These are phyloP conservation scores for Pestalotiopsis sp. DNA, from an alignment of 2,329 filamentous ascomycete genomes.

Conservation along the genomic window DNA sequence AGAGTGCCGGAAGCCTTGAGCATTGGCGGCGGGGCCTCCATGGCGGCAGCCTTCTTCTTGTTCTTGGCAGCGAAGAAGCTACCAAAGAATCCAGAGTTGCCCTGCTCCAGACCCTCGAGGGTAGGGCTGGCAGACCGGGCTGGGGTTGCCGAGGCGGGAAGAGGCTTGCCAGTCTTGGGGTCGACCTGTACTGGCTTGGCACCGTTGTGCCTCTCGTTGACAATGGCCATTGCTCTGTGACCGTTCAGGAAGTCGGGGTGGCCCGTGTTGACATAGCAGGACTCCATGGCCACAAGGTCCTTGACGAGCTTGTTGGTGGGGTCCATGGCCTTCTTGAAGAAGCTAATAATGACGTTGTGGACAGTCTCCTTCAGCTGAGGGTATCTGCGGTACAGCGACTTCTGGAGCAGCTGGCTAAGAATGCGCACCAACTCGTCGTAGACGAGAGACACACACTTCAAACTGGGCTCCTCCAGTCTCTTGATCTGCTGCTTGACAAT, in stretches of 20 bases:
- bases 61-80: constrained; percentile 99
- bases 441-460: constrained; percentile 96
- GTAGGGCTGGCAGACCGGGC: constrained; percentile 77
- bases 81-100: constrained; percentile 87
- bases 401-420: constrained; percentile 83
- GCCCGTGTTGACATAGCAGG: constrained; percentile 97
- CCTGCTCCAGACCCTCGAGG: constrained; percentile 47
- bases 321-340: constrained; percentile 99
- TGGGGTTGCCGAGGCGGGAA: constrained; percentile 68
- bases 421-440: constrained; percentile 98
- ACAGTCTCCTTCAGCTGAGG: constrained; percentile 97
- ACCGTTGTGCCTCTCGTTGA: constrained; percentile 87
- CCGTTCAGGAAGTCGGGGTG: constrained; percentile 98
- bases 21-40: constrained; percentile 91
- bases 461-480: constrained; percentile 90
- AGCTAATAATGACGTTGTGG: constrained; percentile 85
- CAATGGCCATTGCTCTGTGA: constrained; percentile 95
- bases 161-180: constrained; percentile 96
- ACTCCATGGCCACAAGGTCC: constrained; percentile 93
- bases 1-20: constrained; percentile 93
- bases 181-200: constrained; percentile 91
- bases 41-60: constrained; percentile 99
- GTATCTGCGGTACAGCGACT: constrained; percentile 89
- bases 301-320: constrained; percentile 96
- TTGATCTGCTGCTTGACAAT: constrained; percentile 99